Evolutionary conservation across 768 basidiomycete species (phyloP), one percentile per base, ranked within the genome.

Genomic region (Gyrodon lividus): DNA sequence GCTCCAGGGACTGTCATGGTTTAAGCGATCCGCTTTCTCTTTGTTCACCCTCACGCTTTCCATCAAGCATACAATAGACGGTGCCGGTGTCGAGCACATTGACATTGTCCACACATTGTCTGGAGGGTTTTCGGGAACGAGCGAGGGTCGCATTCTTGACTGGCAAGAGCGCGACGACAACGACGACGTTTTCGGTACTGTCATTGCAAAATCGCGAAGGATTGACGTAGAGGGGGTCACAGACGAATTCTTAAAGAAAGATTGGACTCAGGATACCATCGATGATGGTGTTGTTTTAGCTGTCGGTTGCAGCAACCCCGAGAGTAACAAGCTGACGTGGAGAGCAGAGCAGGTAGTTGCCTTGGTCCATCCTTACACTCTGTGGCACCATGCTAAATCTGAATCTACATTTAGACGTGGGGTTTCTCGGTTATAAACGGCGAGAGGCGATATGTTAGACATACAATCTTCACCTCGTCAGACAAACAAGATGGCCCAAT

Each of bases 1-100:
- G 28, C 72, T 86, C 3, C 89, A 91, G 64, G 89, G 89, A 44
- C 75, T 92, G 28, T 65, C 83, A 30, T 92, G 89, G 89, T 52
- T 83, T 40, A 86, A 74, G 57, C 81, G 89, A 57, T 82, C 76
- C 51, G 77, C 78, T 23, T 89, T 92, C 59, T 49, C 62, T 20
- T 26, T 73, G 23, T 83, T 77, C 28, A 81, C 78, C 16, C 59
- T 91, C 41, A 86, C 82, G 22, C 77, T 90, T 34, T 48, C 48
- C 39, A 65, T 89, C 60, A 86, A 81, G 51, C 88, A 91, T 61
- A 81, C 76, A 71, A 83, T 77, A 56, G 80, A 85, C 43, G 81
- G 77, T 13, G 69, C 65, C 2, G 79, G 76, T 31, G 59, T 80
- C 24, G 89, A 91, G 66, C 80, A 77, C 62, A 80, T 91, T 55